Evolutionary conservation across 2,329 filamentous ascomycete species (phyloP), one percentile per base, ranked within the genome.

Genomic region (Rutstroemia sp.): DNA sequence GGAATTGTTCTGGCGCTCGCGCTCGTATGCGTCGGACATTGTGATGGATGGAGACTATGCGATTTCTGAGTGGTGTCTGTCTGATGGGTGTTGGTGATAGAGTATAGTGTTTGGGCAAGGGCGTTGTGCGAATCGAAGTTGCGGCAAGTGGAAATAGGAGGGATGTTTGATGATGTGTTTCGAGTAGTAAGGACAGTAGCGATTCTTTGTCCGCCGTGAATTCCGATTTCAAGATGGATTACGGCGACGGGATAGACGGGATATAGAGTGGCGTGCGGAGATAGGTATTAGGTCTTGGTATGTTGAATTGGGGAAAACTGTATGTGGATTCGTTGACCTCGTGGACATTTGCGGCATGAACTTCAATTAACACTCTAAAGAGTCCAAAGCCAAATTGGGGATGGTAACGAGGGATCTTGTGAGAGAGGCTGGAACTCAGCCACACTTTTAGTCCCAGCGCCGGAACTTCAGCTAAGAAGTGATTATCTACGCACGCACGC

Each of bases 1-100:
- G 64, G 89, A 85, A 75, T 97, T 95, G 77, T 99, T 99, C 74
- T 99, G 94, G 70, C 82, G 80, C 75, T 90, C 86, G 71, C 86
- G 86, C 75, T 89, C 86, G 75, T 88, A 90, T 62, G 86, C 80
- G 71, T 89, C 86, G 48, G 86, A 86, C 86, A 89, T 89, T 12
- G 30, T 4, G 30, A 10, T 2, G 30, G 30, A 34, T 34, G 10
- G 30, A 34, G 30, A 10, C 1, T 34, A 34, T 34, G 30, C 30
- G 3, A 14, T 34, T 30, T 63, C 58, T 71, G 62, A 10, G 42
- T 49, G 25, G 23, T 8, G 12, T 49, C 21, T 55, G 17, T 34
- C 47, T 25, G 10, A 16, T 19, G 21, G n/a, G 19, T 30, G 12
- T 41, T 2, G 12, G 30, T 27, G 30, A 34, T 30, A 30, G 30